Percentiles rank a stretch among this genome's conserved stretches.
phyloP scores from a whole-genome alignment of 164 flowering plant genomes.

The grape (Vitis vinifera) region DNA sequence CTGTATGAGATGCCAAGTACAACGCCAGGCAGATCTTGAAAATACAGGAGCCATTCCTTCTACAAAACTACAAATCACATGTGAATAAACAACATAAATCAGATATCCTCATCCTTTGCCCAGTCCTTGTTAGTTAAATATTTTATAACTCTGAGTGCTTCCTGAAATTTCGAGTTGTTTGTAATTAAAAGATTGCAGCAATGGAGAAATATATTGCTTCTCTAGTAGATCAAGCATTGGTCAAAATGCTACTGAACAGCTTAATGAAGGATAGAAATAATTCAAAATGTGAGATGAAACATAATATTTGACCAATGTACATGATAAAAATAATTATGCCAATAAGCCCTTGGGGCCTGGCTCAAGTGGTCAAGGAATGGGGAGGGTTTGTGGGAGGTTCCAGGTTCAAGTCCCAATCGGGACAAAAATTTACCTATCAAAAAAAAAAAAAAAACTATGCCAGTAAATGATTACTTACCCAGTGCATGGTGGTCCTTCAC shows the following conservation, averaged over 20 bases:
- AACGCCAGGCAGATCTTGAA: conserved; percentile 92
- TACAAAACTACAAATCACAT: conserved; percentile 61
- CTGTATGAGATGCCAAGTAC: conserved; percentile 98
- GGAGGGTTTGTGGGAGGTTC: no score
- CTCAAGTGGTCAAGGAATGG: no score
- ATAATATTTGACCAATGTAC: no score
- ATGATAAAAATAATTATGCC: background rate
- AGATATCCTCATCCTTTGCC: background rate
- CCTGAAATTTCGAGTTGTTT: no score
- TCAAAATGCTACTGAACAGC: no score
- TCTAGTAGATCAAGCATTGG: no score
- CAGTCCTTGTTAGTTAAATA: no score
- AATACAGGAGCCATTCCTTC: conserved; percentile 99
- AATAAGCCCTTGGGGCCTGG: background rate
- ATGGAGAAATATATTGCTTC: no score
- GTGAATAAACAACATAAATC: background rate
- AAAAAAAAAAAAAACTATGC: background rate
- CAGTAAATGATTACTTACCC: conserved; percentile 47
- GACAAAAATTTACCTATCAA: background rate
- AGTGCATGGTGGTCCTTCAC: conserved; percentile 91
- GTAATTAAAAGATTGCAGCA: no score
- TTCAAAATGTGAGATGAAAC: background rate
- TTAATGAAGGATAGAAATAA: no score
- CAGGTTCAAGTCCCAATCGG: no score
- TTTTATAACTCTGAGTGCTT: no score